phyloP scores from a whole-genome alignment of 2,329 filamentous ascomycete species.

The Ceratocystiopsis sp. region DNA sequence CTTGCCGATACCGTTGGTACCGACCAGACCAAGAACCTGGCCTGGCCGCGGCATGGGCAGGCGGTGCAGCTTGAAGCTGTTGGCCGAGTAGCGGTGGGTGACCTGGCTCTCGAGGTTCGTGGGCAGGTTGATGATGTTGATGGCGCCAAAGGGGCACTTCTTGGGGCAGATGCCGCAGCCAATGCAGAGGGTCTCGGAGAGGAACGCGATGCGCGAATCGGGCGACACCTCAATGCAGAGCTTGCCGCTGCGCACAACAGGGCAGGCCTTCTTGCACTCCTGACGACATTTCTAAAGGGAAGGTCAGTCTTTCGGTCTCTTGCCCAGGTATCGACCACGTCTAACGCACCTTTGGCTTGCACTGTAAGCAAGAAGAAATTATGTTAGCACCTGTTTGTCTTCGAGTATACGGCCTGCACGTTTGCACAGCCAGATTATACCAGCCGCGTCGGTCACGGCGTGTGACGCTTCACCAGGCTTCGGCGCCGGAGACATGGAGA shows the following conservation, averaged over 20 bases:
- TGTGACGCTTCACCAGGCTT: too few relatives aligned
- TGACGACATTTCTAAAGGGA: slow-evolving; percentile 68
- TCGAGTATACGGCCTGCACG: too few relatives aligned
- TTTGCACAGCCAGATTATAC: too few relatives aligned
- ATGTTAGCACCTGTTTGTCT: slow-evolving; percentile 16
- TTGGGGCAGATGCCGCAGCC: slow-evolving; percentile 99
- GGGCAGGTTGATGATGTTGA: slow-evolving; percentile 99
- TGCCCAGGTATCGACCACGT: not conserved
- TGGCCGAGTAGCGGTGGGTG: slow-evolving; percentile 95
- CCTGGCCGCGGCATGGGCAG: slow-evolving; percentile 90
- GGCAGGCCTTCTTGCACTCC: slow-evolving; percentile 98
- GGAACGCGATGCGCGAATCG: slow-evolving; percentile 89
- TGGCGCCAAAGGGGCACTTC: slow-evolving; percentile 96
- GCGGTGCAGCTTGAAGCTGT: slow-evolving; percentile 98
- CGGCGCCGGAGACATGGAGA: slow-evolving; percentile 13
- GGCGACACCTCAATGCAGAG: slow-evolving; percentile 72
- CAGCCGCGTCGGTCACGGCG: too few relatives aligned
- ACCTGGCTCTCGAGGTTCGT: slow-evolving; percentile 98
- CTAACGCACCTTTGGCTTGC: slow-evolving; percentile 61
- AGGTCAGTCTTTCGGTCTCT: not conserved
- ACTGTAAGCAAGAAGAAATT: slow-evolving; percentile 32
- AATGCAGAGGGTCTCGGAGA: slow-evolving; percentile 85
- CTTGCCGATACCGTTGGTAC: slow-evolving; percentile 99
- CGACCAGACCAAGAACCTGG: slow-evolving; percentile 88
- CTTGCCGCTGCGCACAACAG: slow-evolving; percentile 93